A percentile compares a stretch with the other conserved stretches of the same genome.
Evolutionary conservation across 768 basidiomycete species (phyloP).

Genomic region (Rossbeevera mucosa): DNA sequence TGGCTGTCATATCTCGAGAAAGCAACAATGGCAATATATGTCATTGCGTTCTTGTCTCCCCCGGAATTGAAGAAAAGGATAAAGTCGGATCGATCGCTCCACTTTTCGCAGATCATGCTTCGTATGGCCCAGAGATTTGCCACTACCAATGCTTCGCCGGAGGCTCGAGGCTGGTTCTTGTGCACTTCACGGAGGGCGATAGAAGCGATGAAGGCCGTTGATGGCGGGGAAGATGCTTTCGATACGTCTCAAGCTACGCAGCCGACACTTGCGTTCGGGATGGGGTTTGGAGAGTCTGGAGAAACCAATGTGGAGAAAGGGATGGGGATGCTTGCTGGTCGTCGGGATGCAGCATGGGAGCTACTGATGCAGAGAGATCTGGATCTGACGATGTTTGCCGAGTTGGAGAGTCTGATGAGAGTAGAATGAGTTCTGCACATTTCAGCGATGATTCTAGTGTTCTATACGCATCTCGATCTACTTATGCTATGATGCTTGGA

Average conservation of each 20-base stretch:
- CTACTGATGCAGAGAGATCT: slow-evolving; percentile 68
- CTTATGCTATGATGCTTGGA: neutral
- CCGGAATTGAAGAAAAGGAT: slow-evolving; percentile 67
- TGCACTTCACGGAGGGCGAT: slow-evolving; percentile 61
- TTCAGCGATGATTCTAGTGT: slow-evolving; percentile 5
- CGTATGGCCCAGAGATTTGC: slow-evolving; percentile 67
- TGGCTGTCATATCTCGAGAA: slow-evolving; percentile 83
- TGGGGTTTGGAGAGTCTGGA: slow-evolving; percentile 75
- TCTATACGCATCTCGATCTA: slow-evolving; percentile 3
- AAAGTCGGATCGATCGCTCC: slow-evolving; percentile 60
- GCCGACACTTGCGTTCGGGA: slow-evolving; percentile 73
- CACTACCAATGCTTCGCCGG: slow-evolving; percentile 39
- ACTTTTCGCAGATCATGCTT: slow-evolving; percentile 66
- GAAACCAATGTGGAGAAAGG: slow-evolving; percentile 66
- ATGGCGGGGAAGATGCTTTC: slow-evolving; percentile 70
- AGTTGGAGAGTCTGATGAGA: slow-evolving; percentile 74
- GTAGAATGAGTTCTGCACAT: slow-evolving; percentile 43
- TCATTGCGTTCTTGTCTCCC: slow-evolving; percentile 77
- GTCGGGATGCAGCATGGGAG: slow-evolving; percentile 68
- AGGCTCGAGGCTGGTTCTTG: slow-evolving; percentile 49
- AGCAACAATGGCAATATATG: slow-evolving; percentile 76
- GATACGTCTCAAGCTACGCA: slow-evolving; percentile 57
- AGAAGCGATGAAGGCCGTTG: slow-evolving; percentile 75
- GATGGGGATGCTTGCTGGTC: slow-evolving; percentile 67
- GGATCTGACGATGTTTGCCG: slow-evolving; percentile 69